A percentile compares a stretch with the other conserved stretches of the same genome.
Conservation (phyloP, 2,329 filamentous ascomycete genomes). For the Alternaria ventricosa region DNA sequence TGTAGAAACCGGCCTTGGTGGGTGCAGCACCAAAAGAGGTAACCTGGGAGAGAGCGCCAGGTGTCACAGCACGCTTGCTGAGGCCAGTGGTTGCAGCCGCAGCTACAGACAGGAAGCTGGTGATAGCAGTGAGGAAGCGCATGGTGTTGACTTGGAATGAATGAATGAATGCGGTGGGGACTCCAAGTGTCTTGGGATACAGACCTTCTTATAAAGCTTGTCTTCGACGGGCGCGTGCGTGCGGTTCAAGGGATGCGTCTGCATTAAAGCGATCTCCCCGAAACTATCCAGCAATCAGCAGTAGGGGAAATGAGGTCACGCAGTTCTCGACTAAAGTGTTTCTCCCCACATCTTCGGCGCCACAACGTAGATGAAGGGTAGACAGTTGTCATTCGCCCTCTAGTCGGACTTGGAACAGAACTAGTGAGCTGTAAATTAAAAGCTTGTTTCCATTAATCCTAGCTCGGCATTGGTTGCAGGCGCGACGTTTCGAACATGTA, state of each 20-base stretch:
- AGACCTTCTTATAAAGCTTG: constrained; percentile 5
- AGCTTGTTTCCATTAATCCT: constrained; percentile 14
- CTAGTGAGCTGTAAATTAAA: constrained; percentile 6
- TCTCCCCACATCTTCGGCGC: constrained; percentile 9
- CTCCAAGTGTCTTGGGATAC: background rate
- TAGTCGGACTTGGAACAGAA: background rate
- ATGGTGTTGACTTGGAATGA: constrained; percentile 16
- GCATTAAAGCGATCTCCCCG: background rate
- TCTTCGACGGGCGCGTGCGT: background rate
- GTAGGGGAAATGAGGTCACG: constrained; percentile 1
- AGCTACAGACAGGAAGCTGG: constrained; percentile 28
- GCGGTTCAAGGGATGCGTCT: constrained; percentile 8
- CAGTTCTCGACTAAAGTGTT: constrained; percentile 7
- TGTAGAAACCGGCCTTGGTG: constrained; percentile 60
- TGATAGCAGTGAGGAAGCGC: constrained; percentile 31
- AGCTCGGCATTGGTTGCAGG: constrained; percentile 5
- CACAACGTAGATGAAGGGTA: constrained; percentile 4
- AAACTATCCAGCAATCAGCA: constrained; percentile 12
- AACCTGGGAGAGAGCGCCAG: constrained; percentile 47
- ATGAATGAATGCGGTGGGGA: background rate
- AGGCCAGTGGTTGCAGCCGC: constrained; percentile 29
- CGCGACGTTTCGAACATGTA: constrained; percentile 4
- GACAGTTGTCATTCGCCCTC: background rate
- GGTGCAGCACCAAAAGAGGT: constrained; percentile 51
- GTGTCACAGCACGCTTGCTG: constrained; percentile 34